phyloP scores from a whole-genome alignment of 208 protist species.

The Blechomonas ayalai region DNA sequence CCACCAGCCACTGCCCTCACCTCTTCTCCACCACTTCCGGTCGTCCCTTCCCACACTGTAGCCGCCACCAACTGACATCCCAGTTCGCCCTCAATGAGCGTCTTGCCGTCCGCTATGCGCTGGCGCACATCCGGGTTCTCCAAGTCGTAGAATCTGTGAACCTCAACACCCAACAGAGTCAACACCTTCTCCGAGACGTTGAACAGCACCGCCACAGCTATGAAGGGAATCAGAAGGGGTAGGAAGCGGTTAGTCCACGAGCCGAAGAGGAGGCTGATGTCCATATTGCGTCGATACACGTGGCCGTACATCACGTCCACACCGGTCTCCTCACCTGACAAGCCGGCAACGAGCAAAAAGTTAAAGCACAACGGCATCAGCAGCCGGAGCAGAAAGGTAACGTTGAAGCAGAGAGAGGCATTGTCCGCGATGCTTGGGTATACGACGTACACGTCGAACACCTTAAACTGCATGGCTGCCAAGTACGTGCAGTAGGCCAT shows the following conservation, averaged over 20 bases:
- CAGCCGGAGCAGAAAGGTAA: slow-evolving; percentile 80
- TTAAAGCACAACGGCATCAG: slow-evolving; percentile 91
- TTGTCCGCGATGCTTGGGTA: slow-evolving; percentile 83
- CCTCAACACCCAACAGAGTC: slow-evolving; percentile 60
- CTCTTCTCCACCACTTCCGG: neutral
- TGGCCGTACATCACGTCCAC: slow-evolving; percentile 83
- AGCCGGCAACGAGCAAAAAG: slow-evolving; percentile 76
- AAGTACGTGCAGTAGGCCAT: slow-evolving; percentile 88
- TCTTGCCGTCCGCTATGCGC: slow-evolving; percentile 71
- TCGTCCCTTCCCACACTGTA: slow-evolving; percentile 22
- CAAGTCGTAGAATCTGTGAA: slow-evolving; percentile 72
- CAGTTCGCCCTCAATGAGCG: slow-evolving; percentile 61
- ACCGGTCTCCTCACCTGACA: slow-evolving; percentile 27
- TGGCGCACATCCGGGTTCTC: slow-evolving; percentile 56
- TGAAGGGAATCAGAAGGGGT: slow-evolving; percentile 81
- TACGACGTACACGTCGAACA: slow-evolving; percentile 88
- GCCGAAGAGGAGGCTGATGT: slow-evolving; percentile 72
- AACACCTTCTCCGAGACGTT: slow-evolving; percentile 65
- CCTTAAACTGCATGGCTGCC: slow-evolving; percentile 85
- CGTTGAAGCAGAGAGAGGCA: slow-evolving; percentile 85
- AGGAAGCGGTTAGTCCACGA: slow-evolving; percentile 73
- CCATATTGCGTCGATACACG: slow-evolving; percentile 87
- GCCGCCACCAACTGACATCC: slow-evolving; percentile 50
- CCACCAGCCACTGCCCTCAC: neutral
- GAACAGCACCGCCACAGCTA: slow-evolving; percentile 60